These are phyloP conservation scores for Karstenula rhodostoma DNA, from an alignment of 2,329 filamentous ascomycete genomes.

Conservation along the genomic window DNA sequence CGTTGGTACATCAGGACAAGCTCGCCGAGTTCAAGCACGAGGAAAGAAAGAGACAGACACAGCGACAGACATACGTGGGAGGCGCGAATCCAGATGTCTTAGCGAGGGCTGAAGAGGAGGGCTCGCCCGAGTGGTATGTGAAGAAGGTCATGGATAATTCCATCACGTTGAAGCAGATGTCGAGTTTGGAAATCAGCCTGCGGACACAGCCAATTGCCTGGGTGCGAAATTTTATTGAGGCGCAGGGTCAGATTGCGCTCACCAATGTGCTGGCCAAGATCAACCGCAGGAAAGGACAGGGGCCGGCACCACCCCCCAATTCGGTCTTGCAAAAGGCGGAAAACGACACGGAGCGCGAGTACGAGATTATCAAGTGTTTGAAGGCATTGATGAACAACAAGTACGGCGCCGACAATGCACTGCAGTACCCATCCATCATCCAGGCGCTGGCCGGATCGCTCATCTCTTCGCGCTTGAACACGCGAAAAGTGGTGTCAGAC, in stretches of 20 bases:
- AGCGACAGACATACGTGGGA: constrained; percentile 68
- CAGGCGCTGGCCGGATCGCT: constrained; percentile 86
- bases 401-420: constrained; percentile 94
- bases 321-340: constrained; percentile 65
- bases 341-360: constrained; percentile 87
- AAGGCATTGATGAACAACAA: constrained; percentile 99
- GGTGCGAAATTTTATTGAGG: constrained; percentile 96
- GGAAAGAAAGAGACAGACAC: constrained; percentile 82
- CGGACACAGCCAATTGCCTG: constrained; percentile 95
- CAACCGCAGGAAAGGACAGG: constrained; percentile 82
- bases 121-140: constrained; percentile 97
- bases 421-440: constrained; percentile 88
- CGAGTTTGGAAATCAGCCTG: constrained; percentile 91
- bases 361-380: constrained; percentile 96
- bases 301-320: constrained; percentile 69
- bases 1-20: constrained; percentile 91
- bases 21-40: constrained; percentile 94
- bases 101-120: constrained; percentile 88
- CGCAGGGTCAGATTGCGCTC: constrained; percentile 93
- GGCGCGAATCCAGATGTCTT: constrained; percentile 67
- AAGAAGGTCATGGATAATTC: constrained; percentile 96
- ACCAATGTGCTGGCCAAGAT: constrained; percentile 94
- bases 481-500: constrained; percentile 93
- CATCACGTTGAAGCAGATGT: constrained; percentile 88
- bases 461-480: constrained; percentile 87